phyloP scores from a whole-genome alignment of 2,329 filamentous ascomycete species.

The Acrodontium crateriforme region DNA sequence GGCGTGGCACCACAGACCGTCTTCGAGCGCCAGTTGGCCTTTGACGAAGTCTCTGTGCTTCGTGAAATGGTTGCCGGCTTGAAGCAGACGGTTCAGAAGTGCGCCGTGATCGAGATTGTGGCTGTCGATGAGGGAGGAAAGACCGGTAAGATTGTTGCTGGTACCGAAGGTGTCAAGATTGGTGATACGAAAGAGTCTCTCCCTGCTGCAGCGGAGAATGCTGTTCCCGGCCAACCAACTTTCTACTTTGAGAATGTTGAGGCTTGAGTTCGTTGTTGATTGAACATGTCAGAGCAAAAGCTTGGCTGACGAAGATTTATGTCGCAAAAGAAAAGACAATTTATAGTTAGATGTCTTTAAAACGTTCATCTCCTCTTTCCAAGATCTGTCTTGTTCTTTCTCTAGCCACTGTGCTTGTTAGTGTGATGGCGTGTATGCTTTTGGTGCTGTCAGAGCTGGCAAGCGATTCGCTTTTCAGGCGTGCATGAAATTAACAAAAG shows the following conservation, averaged over 20 bases:
- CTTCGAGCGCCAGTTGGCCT: conserved; percentile 71
- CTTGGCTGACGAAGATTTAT: too few species aligned
- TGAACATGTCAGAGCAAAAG: too few species aligned
- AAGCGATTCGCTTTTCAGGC: too few species aligned
- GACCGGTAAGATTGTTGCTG: conserved; percentile 42
- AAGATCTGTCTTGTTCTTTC: too few species aligned
- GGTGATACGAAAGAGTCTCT: conserved; percentile 46
- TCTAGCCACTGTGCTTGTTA: too few species aligned
- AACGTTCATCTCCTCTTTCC: too few species aligned
- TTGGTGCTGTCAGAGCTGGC: too few species aligned
- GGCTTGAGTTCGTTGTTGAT: background rate
- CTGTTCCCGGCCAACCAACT: conserved; percentile 68
- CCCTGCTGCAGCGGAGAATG: conserved; percentile 51
- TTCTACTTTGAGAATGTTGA: conserved; percentile 70
- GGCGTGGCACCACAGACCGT: conserved; percentile 53
- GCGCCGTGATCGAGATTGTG: conserved; percentile 58
- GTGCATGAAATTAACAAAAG: too few species aligned
- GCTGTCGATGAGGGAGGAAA: conserved; percentile 57
- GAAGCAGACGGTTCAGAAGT: conserved; percentile 58
- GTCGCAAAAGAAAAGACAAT: too few species aligned
- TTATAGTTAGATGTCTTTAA: too few species aligned
- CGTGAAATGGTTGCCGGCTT: conserved; percentile 65
- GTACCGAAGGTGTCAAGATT: conserved; percentile 35
- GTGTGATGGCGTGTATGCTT: too few species aligned
- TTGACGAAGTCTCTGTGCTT: conserved; percentile 69